Evolutionary conservation across 768 basidiomycete genomes (phyloP).

Genomic region (Hydnum rufescens): DNA sequence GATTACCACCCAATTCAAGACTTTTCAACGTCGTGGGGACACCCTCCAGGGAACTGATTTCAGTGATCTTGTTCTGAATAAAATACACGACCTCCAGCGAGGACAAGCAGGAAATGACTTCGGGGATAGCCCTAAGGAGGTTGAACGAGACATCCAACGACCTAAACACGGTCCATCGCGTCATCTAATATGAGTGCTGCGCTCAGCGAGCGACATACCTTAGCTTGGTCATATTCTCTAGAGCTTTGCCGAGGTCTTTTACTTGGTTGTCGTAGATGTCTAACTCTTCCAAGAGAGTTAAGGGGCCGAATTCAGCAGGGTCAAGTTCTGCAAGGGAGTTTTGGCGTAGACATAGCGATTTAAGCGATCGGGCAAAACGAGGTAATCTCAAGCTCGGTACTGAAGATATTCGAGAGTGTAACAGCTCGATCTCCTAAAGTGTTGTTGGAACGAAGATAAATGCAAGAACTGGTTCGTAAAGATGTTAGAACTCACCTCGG

Average conservation of each 20-base stretch:
- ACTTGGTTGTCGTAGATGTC: constrained; percentile 95
- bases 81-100: constrained; percentile 70
- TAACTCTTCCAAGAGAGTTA: constrained; percentile 63
- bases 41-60: constrained; percentile 33
- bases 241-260: constrained; percentile 44
- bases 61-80: constrained; percentile 86
- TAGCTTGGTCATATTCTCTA: constrained; percentile 36
- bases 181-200: background rate
- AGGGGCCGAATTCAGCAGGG: constrained; percentile 42
- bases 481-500: constrained; percentile 34
- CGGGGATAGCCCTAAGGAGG: constrained; percentile 52
- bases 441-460: constrained; percentile 8
- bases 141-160: constrained; percentile 91
- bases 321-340: constrained; percentile 61
- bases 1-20: constrained; percentile 87
- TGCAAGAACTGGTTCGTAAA: background rate
- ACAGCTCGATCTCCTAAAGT: constrained; percentile 63
- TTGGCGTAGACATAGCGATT: constrained; percentile 65
- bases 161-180: constrained; percentile 22
- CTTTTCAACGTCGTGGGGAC: constrained; percentile 42
- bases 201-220: constrained; percentile 25
- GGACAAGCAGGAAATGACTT: constrained; percentile 34
- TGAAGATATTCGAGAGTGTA: constrained; percentile 58
- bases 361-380: constrained; percentile 51
- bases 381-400: constrained; percentile 30